Conservation (phyloP, 2,329 filamentous ascomycete species). For the Leptographium procerum region DNA sequence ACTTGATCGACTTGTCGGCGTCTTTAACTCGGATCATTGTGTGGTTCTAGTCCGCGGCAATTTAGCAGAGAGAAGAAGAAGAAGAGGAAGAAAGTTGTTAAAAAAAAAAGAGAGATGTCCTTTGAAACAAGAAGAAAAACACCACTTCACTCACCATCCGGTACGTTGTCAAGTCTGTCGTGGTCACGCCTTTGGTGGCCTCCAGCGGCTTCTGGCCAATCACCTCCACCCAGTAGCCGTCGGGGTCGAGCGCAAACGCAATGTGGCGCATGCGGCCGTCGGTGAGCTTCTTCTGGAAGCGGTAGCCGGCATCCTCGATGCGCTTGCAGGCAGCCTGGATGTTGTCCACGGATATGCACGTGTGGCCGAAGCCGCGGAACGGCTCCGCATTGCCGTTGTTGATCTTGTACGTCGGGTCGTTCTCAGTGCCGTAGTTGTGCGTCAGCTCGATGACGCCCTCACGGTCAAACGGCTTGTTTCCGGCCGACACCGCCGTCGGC, state of each 20-base stretch:
- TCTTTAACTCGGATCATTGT: conserved; percentile 94
- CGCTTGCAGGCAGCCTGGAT: conserved; percentile 84
- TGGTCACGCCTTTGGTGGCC: conserved; percentile 58
- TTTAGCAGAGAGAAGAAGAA: neutral
- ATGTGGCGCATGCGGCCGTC: conserved; percentile 83
- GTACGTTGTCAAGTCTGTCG: conserved; percentile 66
- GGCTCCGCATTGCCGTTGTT: conserved; percentile 90
- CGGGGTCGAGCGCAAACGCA: conserved; percentile 81
- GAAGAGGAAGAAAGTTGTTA: too few relatives aligned
- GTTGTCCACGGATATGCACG: conserved; percentile 72
- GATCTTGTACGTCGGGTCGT: conserved; percentile 67
- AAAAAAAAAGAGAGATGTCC: neutral
- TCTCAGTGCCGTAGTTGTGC: conserved; percentile 80
- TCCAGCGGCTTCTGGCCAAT: conserved; percentile 62
- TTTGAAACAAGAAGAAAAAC: neutral
- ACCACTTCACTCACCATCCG: conserved; percentile 41
- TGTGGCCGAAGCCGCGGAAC: conserved; percentile 72
- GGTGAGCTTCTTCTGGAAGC: conserved; percentile 87
- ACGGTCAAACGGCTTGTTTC: conserved; percentile 64
- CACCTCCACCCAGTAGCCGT: conserved; percentile 80
- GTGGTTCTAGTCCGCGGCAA: conserved; percentile 49
- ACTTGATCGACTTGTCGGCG: conserved; percentile 59
- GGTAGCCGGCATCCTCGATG: conserved; percentile 80
- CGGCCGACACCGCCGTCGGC: conserved; percentile 60
- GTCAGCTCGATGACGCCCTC: conserved; percentile 84